phyloP scores from a whole-genome alignment of 2,329 filamentous ascomycete genomes.

The Colletotrichum zoysiae region DNA sequence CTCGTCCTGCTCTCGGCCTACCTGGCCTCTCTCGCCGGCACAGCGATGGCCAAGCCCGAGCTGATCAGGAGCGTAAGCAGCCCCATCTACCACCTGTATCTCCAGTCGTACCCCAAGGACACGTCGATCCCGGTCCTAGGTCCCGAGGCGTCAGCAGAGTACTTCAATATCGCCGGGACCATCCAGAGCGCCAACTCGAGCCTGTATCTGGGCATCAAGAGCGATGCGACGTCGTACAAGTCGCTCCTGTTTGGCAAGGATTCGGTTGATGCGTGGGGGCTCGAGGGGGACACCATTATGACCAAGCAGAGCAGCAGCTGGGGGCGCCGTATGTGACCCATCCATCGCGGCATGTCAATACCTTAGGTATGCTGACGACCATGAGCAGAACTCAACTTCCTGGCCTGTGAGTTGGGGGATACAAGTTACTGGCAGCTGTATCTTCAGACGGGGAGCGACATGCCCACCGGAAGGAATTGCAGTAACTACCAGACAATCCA shows the following conservation, averaged over 20 bases:
- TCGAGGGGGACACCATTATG: conserved; percentile 61
- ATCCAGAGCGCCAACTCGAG: conserved; percentile 64
- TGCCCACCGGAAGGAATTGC: conserved; percentile 62
- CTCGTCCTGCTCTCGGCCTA: conserved; percentile 32
- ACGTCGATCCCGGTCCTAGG: conserved; percentile 62
- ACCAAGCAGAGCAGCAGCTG: conserved; percentile 58
- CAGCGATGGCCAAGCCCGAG: conserved; percentile 56
- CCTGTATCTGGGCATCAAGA: conserved; percentile 61
- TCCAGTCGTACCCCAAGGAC: conserved; percentile 60
- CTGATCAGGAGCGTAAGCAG: conserved; percentile 63
- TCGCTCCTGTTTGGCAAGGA: conserved; percentile 59
- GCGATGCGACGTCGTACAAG: conserved; percentile 63
- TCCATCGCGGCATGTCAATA: not conserved
- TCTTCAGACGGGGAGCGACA: conserved; percentile 64
- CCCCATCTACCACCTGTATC: conserved; percentile 66
- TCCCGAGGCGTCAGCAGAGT: conserved; percentile 62
- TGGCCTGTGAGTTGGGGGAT: conserved; percentile 59
- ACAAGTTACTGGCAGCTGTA: conserved; percentile 63
- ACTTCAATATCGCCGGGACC: conserved; percentile 62
- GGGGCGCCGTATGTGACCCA: conserved; percentile 53
- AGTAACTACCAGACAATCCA: conserved; percentile 68
- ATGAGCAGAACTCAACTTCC: conserved; percentile 61
- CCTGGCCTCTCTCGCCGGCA: conserved; percentile 19
- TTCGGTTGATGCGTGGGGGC: conserved; percentile 61
- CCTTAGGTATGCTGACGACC: conserved; percentile 41